Evolutionary conservation across 805 yeast genomes (phyloP).

Genomic region (Hanseniaspora thailandica): DNA sequence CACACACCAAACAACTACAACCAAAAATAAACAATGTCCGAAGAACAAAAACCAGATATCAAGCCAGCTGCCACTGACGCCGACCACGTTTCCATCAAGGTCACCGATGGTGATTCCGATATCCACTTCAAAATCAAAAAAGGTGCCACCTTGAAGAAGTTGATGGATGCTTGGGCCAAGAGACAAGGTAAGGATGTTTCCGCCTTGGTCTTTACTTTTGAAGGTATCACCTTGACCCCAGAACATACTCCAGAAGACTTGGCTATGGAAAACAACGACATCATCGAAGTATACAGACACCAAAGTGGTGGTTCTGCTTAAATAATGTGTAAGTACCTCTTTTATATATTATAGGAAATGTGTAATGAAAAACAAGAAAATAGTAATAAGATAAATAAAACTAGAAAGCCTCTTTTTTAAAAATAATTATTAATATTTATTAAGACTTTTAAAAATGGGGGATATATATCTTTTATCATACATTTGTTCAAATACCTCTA

Average conservation of each 20-base stretch:
- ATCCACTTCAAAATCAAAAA: constrained; percentile 90
- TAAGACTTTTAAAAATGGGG: neutral
- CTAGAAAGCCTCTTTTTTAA: neutral
- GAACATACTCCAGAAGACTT: constrained; percentile 87
- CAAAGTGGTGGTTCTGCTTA: constrained; percentile 52
- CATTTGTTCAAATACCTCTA: too few species aligned
- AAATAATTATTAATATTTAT: too few species aligned
- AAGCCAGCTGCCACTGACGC: constrained; percentile 44
- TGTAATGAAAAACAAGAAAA: neutral
- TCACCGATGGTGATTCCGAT: constrained; percentile 86
- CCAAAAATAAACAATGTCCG: constrained; percentile 21
- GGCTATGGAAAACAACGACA: constrained; percentile 91
- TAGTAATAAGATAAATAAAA: neutral
- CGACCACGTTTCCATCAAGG: constrained; percentile 76
- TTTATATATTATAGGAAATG: neutral
- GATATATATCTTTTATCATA: neutral
- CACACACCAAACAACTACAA: neutral
- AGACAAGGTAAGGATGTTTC: constrained; percentile 85
- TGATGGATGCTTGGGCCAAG: constrained; percentile 96
- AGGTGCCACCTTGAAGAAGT: constrained; percentile 81
- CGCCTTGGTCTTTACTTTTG: constrained; percentile 78
- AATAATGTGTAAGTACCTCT: neutral
- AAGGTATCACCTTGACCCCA: constrained; percentile 80
- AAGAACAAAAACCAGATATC: constrained; percentile 38
- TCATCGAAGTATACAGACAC: constrained; percentile 93